Evolutionary conservation across 2,329 filamentous ascomycete genomes (phyloP).

Genomic region (Penicillium sp.): DNA sequence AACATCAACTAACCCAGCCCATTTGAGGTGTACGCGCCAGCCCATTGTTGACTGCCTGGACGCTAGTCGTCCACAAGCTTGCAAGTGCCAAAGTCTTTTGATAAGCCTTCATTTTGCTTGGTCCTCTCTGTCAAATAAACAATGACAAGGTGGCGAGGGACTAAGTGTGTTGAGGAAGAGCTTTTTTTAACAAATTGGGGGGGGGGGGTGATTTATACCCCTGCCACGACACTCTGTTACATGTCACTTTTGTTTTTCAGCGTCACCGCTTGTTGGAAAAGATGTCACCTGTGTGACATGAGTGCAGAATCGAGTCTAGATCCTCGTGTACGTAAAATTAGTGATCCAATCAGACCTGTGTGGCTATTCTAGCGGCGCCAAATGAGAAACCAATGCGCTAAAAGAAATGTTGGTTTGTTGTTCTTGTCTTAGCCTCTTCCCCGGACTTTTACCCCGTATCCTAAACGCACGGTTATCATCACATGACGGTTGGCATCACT

Average conservation of each 20-base stretch:
- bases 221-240: neutral
- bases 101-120: neutral
- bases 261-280: neutral
- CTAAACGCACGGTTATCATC: neutral
- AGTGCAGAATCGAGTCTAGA: neutral
- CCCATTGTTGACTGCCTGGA: conserved; percentile 6
- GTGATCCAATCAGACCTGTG: too few relatives aligned
- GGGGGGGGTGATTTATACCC: too few relatives aligned
- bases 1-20: conserved; percentile 10
- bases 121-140: neutral
- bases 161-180: neutral
- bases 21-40: conserved; percentile 12
- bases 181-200: neutral
- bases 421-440: too few relatives aligned
- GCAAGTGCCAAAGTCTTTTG: neutral
- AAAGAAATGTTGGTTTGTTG: too few relatives aligned
- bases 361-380: neutral
- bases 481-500: neutral
- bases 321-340: too few relatives aligned
- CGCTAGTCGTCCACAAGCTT: neutral
- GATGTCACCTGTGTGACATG: neutral
- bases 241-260: neutral
- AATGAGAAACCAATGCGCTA: too few relatives aligned
- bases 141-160: neutral
- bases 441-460: too few relatives aligned